phyloP scores from a whole-genome alignment of 2,329 filamentous ascomycete genomes.

The Cladosporium sp. region DNA sequence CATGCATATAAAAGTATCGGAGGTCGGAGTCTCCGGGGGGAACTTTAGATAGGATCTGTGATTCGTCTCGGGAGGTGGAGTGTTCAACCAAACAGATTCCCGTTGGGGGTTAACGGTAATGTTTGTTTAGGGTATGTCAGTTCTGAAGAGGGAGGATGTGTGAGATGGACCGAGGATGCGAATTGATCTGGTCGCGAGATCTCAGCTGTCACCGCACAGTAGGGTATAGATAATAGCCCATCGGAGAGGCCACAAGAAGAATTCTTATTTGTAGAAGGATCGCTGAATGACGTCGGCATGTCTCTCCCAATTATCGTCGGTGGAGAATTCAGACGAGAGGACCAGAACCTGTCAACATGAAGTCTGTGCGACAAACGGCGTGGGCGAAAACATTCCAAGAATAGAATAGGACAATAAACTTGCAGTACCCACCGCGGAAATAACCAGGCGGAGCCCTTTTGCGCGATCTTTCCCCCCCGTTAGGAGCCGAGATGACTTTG shows the following conservation, averaged over 20 bases:
- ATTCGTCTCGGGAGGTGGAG: background rate
- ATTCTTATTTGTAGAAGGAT: background rate
- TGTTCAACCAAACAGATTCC: background rate
- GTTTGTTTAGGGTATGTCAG: background rate
- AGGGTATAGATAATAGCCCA: no score
- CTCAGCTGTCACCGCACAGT: no score
- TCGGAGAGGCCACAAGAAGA: background rate
- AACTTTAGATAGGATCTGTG: background rate
- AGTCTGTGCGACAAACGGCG: background rate
- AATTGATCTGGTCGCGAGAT: no score
- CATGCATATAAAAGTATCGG: background rate
- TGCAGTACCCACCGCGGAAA: background rate
- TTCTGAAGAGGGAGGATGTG: no score
- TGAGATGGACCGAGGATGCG: no score
- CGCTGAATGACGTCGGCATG: background rate
- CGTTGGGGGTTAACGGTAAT: background rate
- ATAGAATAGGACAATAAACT: background rate
- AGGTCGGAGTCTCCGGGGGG: background rate
- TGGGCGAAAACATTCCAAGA: background rate
- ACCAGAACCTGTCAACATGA: background rate
- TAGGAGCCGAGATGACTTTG: background rate
- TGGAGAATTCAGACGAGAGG: background rate
- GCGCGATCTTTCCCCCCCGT: background rate
- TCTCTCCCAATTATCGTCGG: background rate
- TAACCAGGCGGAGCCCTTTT: background rate